A percentile compares a stretch with the other conserved stretches of the same genome.
Evolutionary conservation across 2,329 filamentous ascomycete species (phyloP).

Genomic region (Xylariaceae sp.): DNA sequence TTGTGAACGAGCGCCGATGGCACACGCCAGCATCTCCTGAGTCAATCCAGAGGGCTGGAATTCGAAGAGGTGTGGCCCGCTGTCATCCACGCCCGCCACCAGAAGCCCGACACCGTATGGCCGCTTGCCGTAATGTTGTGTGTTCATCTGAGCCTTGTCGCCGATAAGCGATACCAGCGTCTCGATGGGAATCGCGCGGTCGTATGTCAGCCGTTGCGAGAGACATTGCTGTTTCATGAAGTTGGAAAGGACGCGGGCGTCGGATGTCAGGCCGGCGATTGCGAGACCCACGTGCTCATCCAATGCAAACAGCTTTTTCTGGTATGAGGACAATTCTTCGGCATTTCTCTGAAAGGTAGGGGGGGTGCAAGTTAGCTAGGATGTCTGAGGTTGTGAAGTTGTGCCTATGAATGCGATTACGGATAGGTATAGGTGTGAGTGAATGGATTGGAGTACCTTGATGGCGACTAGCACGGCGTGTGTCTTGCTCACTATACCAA

Average conservation of each 20-base stretch:
- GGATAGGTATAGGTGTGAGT: background rate
- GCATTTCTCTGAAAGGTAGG: conserved; percentile 77
- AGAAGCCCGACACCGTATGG: conserved; percentile 95
- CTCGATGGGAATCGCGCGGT: conserved; percentile 88
- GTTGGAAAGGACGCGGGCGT: conserved; percentile 98
- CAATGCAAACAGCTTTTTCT: conserved; percentile 98
- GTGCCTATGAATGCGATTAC: background rate
- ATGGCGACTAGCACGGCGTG: conserved; percentile 94
- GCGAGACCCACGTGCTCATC: conserved; percentile 95
- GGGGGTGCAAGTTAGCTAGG: conserved; percentile 6
- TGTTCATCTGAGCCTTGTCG: conserved; percentile 96
- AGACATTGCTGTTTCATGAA: conserved; percentile 99
- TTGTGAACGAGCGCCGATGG: conserved; percentile 93
- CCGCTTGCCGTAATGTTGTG: conserved; percentile 94
- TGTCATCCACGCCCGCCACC: conserved; percentile 91
- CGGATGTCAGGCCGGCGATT: conserved; percentile 94
- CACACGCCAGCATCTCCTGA: conserved; percentile 95
- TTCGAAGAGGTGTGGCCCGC: conserved; percentile 94
- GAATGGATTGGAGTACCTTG: conserved; percentile 72
- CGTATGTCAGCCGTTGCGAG: conserved; percentile 93
- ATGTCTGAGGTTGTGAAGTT: background rate
- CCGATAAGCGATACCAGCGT: conserved; percentile 91
- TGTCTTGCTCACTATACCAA: conserved; percentile 97
- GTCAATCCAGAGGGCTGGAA: conserved; percentile 97
- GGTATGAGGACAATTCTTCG: conserved; percentile 98